A percentile compares a stretch with the other conserved stretches of the same genome.
phyloP scores from a whole-genome alignment of 2,329 filamentous ascomycete genomes.

The Xylaria sp. region DNA sequence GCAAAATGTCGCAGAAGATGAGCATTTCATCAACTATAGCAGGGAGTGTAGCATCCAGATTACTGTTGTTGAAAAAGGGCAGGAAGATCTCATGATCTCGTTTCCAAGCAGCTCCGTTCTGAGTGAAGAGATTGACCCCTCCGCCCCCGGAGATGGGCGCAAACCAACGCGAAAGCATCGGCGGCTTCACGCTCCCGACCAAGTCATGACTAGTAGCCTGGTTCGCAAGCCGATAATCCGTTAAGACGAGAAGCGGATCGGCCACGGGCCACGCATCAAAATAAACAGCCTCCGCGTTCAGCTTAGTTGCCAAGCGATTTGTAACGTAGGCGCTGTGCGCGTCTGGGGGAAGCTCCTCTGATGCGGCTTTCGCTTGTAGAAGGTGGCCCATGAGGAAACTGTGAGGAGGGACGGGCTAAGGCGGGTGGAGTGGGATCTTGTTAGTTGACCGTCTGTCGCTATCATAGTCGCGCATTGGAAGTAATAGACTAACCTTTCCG shows the following conservation, averaged over 20 bases:
- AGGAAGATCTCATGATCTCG: conserved; percentile 47
- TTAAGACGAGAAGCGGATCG: conserved; percentile 46
- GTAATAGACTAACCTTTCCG: conserved; percentile 42
- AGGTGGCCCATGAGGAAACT: conserved; percentile 49
- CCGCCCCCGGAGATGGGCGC: conserved; percentile 47
- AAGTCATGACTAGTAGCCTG: conserved; percentile 47
- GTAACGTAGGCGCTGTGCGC: conserved; percentile 47
- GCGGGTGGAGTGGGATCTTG: neutral
- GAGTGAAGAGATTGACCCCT: conserved; percentile 49
- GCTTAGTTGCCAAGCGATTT: conserved; percentile 39
- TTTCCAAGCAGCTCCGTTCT: conserved; percentile 50
- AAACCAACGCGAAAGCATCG: conserved; percentile 47
- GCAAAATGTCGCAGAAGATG: conserved; percentile 46
- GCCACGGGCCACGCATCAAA: conserved; percentile 48
- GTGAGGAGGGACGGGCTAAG: conserved; percentile 49
- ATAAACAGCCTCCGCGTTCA: conserved; percentile 47
- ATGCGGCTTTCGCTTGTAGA: conserved; percentile 46
- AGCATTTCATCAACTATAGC: conserved; percentile 47
- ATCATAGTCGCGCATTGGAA: neutral
- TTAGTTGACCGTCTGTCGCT: conserved; percentile 9
- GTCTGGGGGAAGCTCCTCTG: conserved; percentile 44
- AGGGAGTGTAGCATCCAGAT: conserved; percentile 48
- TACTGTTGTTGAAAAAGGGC: conserved; percentile 50
- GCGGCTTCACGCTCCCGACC: conserved; percentile 46
- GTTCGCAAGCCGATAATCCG: conserved; percentile 48